Evolutionary conservation across 2,329 filamentous ascomycete genomes (phyloP), one percentile per base, ranked within the genome.

Genomic region (Hypoxylon sp.): DNA sequence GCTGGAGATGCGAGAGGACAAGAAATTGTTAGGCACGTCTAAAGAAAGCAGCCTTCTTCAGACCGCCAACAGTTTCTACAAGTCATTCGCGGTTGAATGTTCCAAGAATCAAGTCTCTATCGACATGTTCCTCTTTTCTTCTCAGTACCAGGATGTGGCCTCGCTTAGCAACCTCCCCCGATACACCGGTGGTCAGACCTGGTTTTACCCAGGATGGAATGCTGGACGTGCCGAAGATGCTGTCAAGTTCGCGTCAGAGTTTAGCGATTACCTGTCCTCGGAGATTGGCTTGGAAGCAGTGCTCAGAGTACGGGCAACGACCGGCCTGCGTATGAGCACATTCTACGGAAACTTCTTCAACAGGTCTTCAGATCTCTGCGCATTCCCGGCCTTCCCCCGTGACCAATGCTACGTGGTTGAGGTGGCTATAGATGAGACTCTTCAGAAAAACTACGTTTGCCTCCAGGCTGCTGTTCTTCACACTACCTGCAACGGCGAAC

Each of bases 291-390:
- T 99, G 34, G 95, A 99, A 79, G 95, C 95, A 44, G 95, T 99
- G 37, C 89, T 99, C 58, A 91, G 95, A 76, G 95, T 99, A 39
- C 90, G 95, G 69, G 95, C 95, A 17, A 97, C 94, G 1, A 98
- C 94, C 22, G 95, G 95, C 54, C 81, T 99, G 62, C 89, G 95
- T 56, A 98, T 98, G 91, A 97, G 90, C 81, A 94, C 94, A 1
- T 99, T 99, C 80, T 99, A 98, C 78, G 95, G 95, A 70, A 99
- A 99, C 82, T 99, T 99, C 80, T 99, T 99, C 85, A 99, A 98
- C 82, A 88, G 95, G 71, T 97, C 93, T 76, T 97, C 94, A 15
- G 95, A 99, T 80, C 87, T 99, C 30, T 98, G 95, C 77, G 95
- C 95, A 11, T 99, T 99, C 85, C 95, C 95, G 1, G 94, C 95